Evolutionary conservation across 495 filamentous ascomycete genomes (phyloP).

Genomic region (Hypoxylon subgilvum): DNA sequence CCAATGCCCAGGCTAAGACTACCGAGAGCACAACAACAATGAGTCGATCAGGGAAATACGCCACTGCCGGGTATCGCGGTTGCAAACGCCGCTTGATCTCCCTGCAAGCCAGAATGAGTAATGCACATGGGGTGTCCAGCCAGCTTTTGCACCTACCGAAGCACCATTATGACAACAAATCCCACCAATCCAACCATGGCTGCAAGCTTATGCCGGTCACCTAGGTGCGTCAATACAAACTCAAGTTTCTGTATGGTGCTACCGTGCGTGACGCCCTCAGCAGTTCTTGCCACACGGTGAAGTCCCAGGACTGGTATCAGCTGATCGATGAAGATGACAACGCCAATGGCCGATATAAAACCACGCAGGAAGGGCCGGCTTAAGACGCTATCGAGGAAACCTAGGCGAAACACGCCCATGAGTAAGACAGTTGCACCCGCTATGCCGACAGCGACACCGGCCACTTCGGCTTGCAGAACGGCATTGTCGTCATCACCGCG

Average conservation of each 20-base stretch:
- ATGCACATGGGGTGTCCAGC: neutral
- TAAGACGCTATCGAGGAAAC: constrained; percentile 92
- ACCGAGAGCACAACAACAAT: constrained; percentile 86
- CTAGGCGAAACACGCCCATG: constrained; percentile 83
- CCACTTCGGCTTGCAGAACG: constrained; percentile 74
- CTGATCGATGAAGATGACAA: constrained; percentile 95
- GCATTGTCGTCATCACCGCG: constrained; percentile 73
- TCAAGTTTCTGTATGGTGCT: constrained; percentile 83
- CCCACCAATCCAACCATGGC: constrained; percentile 74
- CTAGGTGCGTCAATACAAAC: constrained; percentile 73
- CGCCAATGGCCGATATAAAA: constrained; percentile 95
- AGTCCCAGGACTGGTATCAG: constrained; percentile 89
- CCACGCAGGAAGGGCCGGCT: constrained; percentile 90
- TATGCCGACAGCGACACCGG: constrained; percentile 87
- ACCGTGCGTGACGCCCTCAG: constrained; percentile 70
- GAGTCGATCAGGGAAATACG: constrained; percentile 93
- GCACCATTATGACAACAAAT: constrained; percentile 88
- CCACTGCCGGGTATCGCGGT: constrained; percentile 77
- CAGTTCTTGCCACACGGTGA: constrained; percentile 60
- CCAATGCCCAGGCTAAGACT: constrained; percentile 75
- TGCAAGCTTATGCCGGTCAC: constrained; percentile 73
- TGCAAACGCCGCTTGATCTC: constrained; percentile 83
- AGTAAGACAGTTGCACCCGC: constrained; percentile 84
- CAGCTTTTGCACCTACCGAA: constrained; percentile 59
- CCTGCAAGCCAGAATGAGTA: constrained; percentile 49